Base-by-base conservation (phyloP, 139 green algal species). In the Ettlia oleoabundans region DNA sequence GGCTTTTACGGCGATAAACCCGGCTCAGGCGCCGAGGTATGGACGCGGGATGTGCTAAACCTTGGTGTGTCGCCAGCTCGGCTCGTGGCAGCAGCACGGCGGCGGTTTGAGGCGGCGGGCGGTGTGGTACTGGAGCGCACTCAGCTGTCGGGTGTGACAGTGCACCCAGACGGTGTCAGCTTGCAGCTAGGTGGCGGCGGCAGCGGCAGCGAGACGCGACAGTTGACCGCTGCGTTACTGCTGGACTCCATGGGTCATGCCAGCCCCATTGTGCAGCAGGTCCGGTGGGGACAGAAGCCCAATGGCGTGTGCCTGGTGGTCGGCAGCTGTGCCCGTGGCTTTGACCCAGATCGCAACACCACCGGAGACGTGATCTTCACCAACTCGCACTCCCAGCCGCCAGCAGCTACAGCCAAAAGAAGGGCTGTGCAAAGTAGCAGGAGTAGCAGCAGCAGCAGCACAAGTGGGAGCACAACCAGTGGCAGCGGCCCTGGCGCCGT, bases 301-400 rank as follows among this genome's bases (percentile, higher is more conserved):
- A 95, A 99, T 47, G 96, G 97, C 22, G 92, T 99, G 66, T 99
- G 96, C 82, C 78, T 98, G 47, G 97, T 99, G 38, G 97, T 99
- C 42, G 97, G 97, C 32, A 85, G 87, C 30, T 94, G 95, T 80
- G 91, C 86, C 4, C 72, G 86, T 9, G 96, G 96, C 55, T 98
- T 98, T 68, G 35, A 84, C 3, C 28, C 80, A 28, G 73, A 37
- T 6, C 26, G 82, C 65, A 99, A 98, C 91, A 90, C 70, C n/a
- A 94, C 90, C 55, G 91, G 87, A 4, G 96, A 99, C 83, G 76
- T 98, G 64, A 98, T 98, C 67, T 89, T 80, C 61, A 98, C 95
- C 28, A 83, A 63, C 32, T 75, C 55, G 0, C 55, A 75, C 30
- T 76, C 52, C 28, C 81, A 88, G 53, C 38, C 64, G n/a, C 32